Evolutionary conservation across 2,329 filamentous ascomycete genomes (phyloP).

Genomic region (Coniochaeta prunicola): DNA sequence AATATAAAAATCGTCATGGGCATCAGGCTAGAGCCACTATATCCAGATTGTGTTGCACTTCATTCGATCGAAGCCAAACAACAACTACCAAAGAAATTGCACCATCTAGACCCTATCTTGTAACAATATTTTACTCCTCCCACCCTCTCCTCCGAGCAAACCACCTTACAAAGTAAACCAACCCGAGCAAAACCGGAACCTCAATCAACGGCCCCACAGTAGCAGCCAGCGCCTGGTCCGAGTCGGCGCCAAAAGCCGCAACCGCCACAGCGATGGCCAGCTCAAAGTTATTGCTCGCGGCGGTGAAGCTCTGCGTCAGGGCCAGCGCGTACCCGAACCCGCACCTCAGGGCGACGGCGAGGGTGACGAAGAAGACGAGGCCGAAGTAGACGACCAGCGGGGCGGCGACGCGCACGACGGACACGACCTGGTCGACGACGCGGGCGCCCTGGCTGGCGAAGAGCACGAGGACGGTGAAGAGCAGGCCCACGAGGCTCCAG

Average conservation of each 20-base stretch:
- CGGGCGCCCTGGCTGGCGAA: conserved; percentile 75
- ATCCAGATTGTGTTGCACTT: no score
- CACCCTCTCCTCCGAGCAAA: conserved; percentile 48
- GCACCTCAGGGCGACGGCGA: conserved; percentile 53
- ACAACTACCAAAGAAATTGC: no score
- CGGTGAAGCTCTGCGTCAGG: conserved; percentile 76
- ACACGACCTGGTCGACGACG: conserved; percentile 76
- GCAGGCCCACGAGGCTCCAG: conserved; percentile 70
- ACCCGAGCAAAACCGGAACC: conserved; percentile 68
- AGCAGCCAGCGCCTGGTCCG: conserved; percentile 72
- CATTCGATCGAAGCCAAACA: no score
- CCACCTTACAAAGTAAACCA: conserved; percentile 69
- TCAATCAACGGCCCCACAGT: conserved; percentile 84
- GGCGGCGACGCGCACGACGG: conserved; percentile 72
- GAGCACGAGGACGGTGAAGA: conserved; percentile 81
- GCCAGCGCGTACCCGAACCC: conserved; percentile 43
- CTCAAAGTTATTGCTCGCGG: conserved; percentile 90
- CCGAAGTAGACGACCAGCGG: conserved; percentile 77
- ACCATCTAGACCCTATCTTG: no score
- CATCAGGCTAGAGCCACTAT: no score
- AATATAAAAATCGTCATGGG: no score
- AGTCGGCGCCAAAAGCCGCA: conserved; percentile 69
- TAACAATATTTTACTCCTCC: conserved; percentile 26
- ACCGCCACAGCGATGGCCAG: conserved; percentile 83
- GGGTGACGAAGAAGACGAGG: conserved; percentile 64